Evolutionary conservation across 192 early-diverging fungal genomes (phyloP), one percentile per base, ranked within the genome.

Genomic region (Dimargaris cristalligena): DNA sequence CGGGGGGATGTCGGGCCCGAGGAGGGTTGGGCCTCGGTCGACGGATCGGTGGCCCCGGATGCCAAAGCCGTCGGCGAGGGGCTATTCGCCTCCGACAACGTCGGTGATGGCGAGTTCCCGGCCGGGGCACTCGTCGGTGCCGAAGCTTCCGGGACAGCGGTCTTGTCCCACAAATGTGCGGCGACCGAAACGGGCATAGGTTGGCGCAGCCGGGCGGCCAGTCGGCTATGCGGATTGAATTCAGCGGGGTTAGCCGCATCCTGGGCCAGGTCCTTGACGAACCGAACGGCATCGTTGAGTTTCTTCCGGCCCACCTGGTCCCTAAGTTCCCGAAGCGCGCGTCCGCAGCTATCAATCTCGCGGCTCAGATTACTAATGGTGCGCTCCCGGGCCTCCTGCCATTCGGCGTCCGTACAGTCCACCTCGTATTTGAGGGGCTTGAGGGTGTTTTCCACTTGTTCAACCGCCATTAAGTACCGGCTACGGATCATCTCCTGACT

Each of bases 351-450:
- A 25, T 77, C 72, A n/a, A 98, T 69, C 63, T 92, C 87, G 44
- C 76, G 82, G 60, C 94, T 87, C 2, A 98, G 59, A 57, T 91
- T 64, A 0, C 64, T 63, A 16, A 83, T 74, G 2, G 93, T 76
- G 30, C 90, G 80, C 63, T 86, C 86, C 58, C 84, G 80, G 14
- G 89, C 95, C 59, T 95, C 90, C 22, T 71, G 68, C 95, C 95
- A 98, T 68, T 98, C 95, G 54, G 80, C 74, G 28, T 90, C 87
- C 23, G 86, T 82, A 34, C 86, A 80, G 65, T 98, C 94, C 13
- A 96, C 88, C 71, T 98, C 94, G 62, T 91, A 93, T 74, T 98
- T 98, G 78, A 88, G 94, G 18, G 93, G 95, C 70, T 98, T 98
- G 71, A 98, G 92, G 1, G 92, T 95, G 74, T 96, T 98, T 62